These are phyloP conservation scores for Nigrospora osmanthi DNA, from an alignment of 2,329 filamentous ascomycete species.

Conservation along the genomic window DNA sequence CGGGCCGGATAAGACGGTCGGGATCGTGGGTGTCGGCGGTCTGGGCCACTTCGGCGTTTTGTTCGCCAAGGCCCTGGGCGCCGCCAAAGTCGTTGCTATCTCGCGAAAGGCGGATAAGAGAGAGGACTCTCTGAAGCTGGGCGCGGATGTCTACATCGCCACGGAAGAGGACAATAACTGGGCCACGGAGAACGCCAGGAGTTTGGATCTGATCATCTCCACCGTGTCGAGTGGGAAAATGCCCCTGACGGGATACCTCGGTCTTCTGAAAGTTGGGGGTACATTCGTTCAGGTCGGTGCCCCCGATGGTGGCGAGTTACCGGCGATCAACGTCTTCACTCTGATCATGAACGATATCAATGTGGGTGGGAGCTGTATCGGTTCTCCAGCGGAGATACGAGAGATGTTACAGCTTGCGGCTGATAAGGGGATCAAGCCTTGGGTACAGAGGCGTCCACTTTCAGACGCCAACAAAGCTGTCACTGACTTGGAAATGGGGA, in stretches of 20 bases:
- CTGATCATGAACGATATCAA: conserved; percentile 20
- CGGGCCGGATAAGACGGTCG: conserved; percentile 2
- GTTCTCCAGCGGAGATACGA: conserved; percentile 38
- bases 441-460: conserved; percentile 40
- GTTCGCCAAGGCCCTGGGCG: conserved; percentile 3
- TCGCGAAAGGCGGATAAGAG: conserved; percentile 2
- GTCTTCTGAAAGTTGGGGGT: conserved; percentile 46
- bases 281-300: conserved; percentile 51
- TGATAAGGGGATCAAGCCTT: conserved; percentile 40
- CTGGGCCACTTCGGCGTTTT: conserved; percentile 2
- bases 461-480: conserved; percentile 39
- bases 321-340: conserved; percentile 1
- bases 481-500: conserved; percentile 41
- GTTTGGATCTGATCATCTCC: conserved; percentile 2
- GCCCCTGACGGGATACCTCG: conserved; percentile 50
- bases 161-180: conserved; percentile 1
- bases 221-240: conserved; percentile 25
- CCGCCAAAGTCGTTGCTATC: conserved; percentile 3
- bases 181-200: background rate
- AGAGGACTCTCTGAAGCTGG: background rate
- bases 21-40: conserved; percentile 2
- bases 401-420: conserved; percentile 46
- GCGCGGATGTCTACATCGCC: conserved; percentile 1
- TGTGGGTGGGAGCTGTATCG: conserved; percentile 31
- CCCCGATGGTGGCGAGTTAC: background rate